A percentile compares a stretch with the other conserved stretches of the same genome.
Conservation (phyloP, 2,329 filamentous ascomycete genomes). For the Xylogone sp. region DNA sequence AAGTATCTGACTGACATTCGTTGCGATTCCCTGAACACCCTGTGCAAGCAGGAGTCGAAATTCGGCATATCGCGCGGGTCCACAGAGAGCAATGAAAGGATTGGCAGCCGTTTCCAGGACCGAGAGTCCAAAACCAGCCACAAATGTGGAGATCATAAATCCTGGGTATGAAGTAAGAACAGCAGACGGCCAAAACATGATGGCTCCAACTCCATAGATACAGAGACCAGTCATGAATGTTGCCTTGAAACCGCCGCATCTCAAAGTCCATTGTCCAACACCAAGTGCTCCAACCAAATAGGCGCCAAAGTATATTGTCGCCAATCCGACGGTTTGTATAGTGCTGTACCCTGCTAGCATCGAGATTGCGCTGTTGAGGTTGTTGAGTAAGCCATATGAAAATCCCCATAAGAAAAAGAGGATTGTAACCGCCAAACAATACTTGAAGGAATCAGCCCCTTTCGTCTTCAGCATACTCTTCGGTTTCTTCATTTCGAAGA, state of each 20-base stretch:
- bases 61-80: conserved; percentile 68
- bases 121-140: conserved; percentile 73
- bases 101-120: conserved; percentile 80
- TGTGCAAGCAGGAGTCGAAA: conserved; percentile 73
- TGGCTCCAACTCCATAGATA: conserved; percentile 73
- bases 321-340: conserved; percentile 63
- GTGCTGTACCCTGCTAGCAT: conserved; percentile 52
- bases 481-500: conserved; percentile 65
- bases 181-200: conserved; percentile 82
- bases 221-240: conserved; percentile 75
- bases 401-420: conserved; percentile 90
- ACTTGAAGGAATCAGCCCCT: conserved; percentile 62
- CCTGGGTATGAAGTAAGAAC: conserved; percentile 72
- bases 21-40: conserved; percentile 71
- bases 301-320: conserved; percentile 66
- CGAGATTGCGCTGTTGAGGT: conserved; percentile 70
- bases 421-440: conserved; percentile 71
- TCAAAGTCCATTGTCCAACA: conserved; percentile 67
- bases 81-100: conserved; percentile 68
- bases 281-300: conserved; percentile 69
- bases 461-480: conserved; percentile 69
- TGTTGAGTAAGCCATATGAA: conserved; percentile 82
- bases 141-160: conserved; percentile 70
- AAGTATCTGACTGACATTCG: conserved; percentile 67
- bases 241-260: conserved; percentile 70